phyloP scores from a whole-genome alignment of 371 early-diverging fungal species.

The Fennellomyces sp. region DNA sequence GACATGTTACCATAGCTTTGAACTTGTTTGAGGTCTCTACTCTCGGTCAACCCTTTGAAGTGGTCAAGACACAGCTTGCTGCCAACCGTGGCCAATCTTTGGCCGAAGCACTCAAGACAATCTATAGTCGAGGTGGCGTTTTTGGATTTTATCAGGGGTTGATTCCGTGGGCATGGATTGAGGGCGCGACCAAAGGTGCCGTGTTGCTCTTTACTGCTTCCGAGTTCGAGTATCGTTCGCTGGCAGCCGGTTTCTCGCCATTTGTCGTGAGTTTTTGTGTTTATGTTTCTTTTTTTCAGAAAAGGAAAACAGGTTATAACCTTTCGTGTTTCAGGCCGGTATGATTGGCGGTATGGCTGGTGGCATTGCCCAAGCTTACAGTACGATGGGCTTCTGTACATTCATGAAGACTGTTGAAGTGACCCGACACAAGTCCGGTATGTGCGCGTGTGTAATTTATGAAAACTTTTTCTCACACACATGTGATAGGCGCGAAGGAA shows the following conservation, averaged over 20 bases:
- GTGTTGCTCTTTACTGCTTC: constrained; percentile 91
- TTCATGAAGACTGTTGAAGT: constrained; percentile 99
- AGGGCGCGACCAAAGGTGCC: constrained; percentile 92
- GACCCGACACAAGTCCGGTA: constrained; percentile 84
- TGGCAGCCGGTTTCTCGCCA: constrained; percentile 57
- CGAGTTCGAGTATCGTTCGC: constrained; percentile 85
- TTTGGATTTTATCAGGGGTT: constrained; percentile 84
- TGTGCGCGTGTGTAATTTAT: not conserved
- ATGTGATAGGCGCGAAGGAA: constrained; percentile 50
- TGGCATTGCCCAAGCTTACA: constrained; percentile 91
- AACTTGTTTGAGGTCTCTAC: constrained; percentile 88
- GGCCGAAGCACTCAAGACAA: constrained; percentile 59
- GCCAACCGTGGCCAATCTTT: constrained; percentile 83
- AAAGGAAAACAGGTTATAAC: not conserved
- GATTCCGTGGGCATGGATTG: constrained; percentile 93
- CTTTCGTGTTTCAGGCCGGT: constrained; percentile 71
- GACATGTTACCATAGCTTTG: constrained; percentile 30
- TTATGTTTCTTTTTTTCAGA: not conserved
- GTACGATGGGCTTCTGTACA: constrained; percentile 98
- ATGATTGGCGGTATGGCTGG: constrained; percentile 93
- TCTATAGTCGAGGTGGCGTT: constrained; percentile 81
- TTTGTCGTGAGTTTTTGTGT: constrained; percentile 42
- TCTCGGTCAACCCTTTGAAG: constrained; percentile 91
- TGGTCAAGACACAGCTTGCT: constrained; percentile 87
- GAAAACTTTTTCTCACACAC: too few species aligned